A percentile compares a stretch with the other conserved stretches of the same genome.
Evolutionary conservation across 2,329 filamentous ascomycete genomes (phyloP).

Genomic region (Ophiostoma ulmi): DNA sequence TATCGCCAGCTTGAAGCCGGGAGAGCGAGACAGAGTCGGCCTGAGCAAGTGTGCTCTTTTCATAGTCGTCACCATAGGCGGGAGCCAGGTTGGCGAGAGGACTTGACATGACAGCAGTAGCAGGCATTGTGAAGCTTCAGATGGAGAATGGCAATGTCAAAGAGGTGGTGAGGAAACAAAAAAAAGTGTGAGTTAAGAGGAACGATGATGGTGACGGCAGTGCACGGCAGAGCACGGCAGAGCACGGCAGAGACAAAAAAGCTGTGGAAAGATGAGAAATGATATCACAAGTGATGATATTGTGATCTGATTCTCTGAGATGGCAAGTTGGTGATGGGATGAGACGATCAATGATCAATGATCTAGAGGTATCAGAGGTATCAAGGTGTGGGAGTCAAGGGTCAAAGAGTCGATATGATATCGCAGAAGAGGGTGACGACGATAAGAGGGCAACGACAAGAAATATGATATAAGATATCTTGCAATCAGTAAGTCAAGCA

Average conservation of each 20-base stretch:
- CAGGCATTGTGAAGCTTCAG: not conserved
- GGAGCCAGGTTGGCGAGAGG: not conserved
- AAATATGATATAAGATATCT: conserved; percentile 8
- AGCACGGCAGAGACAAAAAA: not conserved
- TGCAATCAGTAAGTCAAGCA: not conserved
- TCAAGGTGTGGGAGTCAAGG: not conserved
- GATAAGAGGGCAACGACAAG: not conserved
- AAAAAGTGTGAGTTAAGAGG: not conserved
- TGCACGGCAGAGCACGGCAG: not conserved
- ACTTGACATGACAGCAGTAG: not conserved
- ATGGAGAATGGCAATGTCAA: not conserved
- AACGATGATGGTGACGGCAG: not conserved
- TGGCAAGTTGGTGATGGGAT: not conserved
- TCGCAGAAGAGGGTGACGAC: conserved; percentile 3
- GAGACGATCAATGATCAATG: not conserved
- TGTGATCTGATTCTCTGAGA: not conserved
- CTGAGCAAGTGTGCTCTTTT: conserved; percentile 9
- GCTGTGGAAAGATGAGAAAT: not conserved
- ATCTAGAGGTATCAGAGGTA: not conserved
- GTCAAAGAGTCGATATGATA: not conserved
- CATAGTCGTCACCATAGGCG: not conserved
- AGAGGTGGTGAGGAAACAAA: not conserved
- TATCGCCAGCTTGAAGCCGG: no score
- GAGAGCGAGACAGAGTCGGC: not conserved
- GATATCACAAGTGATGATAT: conserved; percentile 8